phyloP scores from a whole-genome alignment of 2,329 filamentous ascomycete species.

The Colletotrichum horii region DNA sequence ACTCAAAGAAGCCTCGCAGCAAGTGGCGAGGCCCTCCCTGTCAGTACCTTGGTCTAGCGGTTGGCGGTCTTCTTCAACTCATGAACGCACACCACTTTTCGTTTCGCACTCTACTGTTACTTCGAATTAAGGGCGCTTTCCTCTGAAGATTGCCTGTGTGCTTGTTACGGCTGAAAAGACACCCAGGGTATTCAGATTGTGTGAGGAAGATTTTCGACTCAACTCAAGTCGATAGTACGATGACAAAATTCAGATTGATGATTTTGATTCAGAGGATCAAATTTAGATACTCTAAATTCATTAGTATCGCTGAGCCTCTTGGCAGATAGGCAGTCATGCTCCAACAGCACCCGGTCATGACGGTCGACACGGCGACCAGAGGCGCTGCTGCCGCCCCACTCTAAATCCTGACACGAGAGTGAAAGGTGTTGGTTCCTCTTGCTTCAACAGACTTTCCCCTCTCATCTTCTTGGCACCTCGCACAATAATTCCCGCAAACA shows the following conservation, averaged over 20 bases:
- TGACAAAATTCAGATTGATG: too few species aligned
- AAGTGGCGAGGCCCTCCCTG: background rate
- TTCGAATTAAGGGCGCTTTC: background rate
- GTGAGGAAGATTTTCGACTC: too few species aligned
- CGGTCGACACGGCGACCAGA: too few species aligned
- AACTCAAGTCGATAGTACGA: too few species aligned
- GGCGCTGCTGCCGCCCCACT: too few species aligned
- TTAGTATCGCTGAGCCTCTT: too few species aligned
- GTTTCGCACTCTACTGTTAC: background rate
- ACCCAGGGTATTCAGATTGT: too few species aligned
- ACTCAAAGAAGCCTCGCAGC: rapidly evolving
- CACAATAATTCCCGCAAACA: background rate
- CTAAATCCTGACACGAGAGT: too few species aligned
- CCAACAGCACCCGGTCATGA: too few species aligned
- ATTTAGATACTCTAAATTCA: too few species aligned
- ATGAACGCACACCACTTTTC: background rate
- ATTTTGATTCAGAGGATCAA: too few species aligned
- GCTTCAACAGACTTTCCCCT: background rate
- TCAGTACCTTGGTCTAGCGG: background rate
- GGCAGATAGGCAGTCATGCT: too few species aligned
- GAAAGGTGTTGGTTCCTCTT: background rate
- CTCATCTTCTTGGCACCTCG: background rate
- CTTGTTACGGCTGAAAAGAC: background rate
- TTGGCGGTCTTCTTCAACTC: background rate
- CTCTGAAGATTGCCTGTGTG: background rate